Evolutionary conservation across 306 rosid genomes (phyloP).

Genomic region (Pachyrhizus erosus): DNA sequence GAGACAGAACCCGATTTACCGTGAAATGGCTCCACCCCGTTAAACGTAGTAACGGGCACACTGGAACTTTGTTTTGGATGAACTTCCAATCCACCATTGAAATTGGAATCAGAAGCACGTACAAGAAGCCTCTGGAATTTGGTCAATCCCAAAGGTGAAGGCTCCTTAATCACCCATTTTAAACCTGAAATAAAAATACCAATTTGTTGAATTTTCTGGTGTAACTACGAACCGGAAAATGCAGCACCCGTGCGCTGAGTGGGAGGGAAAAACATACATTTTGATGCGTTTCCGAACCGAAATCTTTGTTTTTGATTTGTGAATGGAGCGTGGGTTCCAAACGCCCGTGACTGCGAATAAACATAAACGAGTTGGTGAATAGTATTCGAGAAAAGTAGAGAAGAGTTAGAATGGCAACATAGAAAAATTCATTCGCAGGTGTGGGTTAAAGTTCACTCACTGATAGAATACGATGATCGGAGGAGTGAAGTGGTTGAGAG

Average conservation of each 20-base stretch:
- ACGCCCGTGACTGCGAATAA: slow-evolving; percentile 37
- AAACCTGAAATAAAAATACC: slow-evolving; percentile 46
- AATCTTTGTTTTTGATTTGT: slow-evolving; percentile 31
- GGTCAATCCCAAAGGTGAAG: slow-evolving; percentile 28
- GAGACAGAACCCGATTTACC: slow-evolving; percentile 92
- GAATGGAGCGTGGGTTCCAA: slow-evolving; percentile 22
- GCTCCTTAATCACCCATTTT: slow-evolving; percentile 46
- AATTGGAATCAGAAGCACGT: slow-evolving; percentile 58
- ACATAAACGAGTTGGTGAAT: neutral
- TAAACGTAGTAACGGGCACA: slow-evolving; percentile 37
- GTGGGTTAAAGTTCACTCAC: slow-evolving; percentile 33
- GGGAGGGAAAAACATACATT: slow-evolving; percentile 42
- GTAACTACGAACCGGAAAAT: neutral
- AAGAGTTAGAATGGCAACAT: neutral
- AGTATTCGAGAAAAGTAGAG: neutral
- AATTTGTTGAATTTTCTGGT: neutral
- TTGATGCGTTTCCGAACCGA: slow-evolving; percentile 31
- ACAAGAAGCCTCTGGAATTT: slow-evolving; percentile 47
- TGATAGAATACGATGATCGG: slow-evolving; percentile 24
- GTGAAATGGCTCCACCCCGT: slow-evolving; percentile 74
- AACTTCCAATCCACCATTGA: slow-evolving; percentile 56
- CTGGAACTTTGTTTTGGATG: slow-evolving; percentile 43
- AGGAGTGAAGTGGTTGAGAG: slow-evolving; percentile 38
- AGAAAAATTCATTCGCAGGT: slow-evolving; percentile 5
- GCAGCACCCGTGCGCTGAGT: neutral